Base-by-base conservation (phyloP, 2,329 filamentous ascomycete genomes). In the Ophiostoma australiae region DNA sequence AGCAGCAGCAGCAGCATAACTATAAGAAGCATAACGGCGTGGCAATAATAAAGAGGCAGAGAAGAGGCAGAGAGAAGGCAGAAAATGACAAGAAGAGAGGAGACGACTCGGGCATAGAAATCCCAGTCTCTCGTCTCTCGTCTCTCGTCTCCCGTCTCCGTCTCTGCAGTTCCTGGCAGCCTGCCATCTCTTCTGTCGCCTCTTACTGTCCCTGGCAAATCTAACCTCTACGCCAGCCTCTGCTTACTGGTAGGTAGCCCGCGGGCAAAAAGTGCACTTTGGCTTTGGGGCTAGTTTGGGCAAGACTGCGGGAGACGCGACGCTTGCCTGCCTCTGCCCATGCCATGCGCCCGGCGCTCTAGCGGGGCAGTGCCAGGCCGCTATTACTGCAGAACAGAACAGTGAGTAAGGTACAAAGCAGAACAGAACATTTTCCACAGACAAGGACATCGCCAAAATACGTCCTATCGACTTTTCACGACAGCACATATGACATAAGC, bases 191-290 rank as follows among this genome's bases (percentile, higher is more conserved):
- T 65, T 2, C 61, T 58, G 33, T 27, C 27, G n/a, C 58, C 15
- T 48, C 44, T 5, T 52, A 35, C 23, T 33, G 5, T 33, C 15
- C 13, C 31, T 65, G 13, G 13, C 58, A 4, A 17, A 15, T 65
- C 35, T 35, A 13, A 31, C 4, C 58, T 65, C 15, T 65, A 23
- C 27, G 10, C 55, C n/a, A 27, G 55, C 8, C 23, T 61, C 55
- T 61, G 23, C 44, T 48, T 48, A 11, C 13, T 15, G 39, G 13
- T 31, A 31, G 27, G 27, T 31, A 31, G 27, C 27, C 27, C 39
- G 44, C n/a, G n/a, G 23, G 23, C 52, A 13, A 58, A 58, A 58
- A 58, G 52, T 58, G 52, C 52, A 58, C n/a, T 58, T 58, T 31
- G 27, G 27, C 27, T 31, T 58, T 58, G n/a, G n/a, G 48, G 52